Base-by-base conservation (phyloP, 352 stramenopile genomes). In the Lagenidium sp. region DNA sequence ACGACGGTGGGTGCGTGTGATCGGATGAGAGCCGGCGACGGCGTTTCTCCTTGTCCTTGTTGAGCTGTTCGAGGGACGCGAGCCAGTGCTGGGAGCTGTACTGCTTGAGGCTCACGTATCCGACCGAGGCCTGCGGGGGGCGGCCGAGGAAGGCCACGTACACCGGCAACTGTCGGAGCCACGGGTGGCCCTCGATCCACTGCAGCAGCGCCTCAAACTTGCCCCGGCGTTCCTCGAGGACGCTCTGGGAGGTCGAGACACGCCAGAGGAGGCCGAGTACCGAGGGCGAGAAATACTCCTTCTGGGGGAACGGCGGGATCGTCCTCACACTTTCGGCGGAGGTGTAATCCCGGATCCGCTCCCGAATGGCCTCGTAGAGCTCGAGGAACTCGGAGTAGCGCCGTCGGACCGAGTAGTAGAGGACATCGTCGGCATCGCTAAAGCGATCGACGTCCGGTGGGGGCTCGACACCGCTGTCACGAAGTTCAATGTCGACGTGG, bases 71-170 rank as follows among this genome's bases (percentile, higher is more conserved):
- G 42, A 86, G 54, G 11, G 60, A 68, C 30, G 65, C 65, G 23
- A 84, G 51, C 68, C 70, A 86, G 47, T 83, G 60, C 37, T 66
- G 74, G 7, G 74, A 75, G 29, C 65, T 70, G 55, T 86, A 86
- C 44, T 74, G 60, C 41, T 86, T 86, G n/a, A 86, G 48, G 26
- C 70, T 86, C 46, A 82, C 67, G 44, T 86, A 86, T 30, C 74
- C 73, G 20, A 69, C 53, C 38, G 63, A 63, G 28, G 50, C 58
- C 43, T 86, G 74, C 36, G 74, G 74, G 11, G 74, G 68, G 28
- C 63, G 58, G 8, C 74, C 70, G n/a, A 86, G 53, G 44, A 86
- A 86, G 10, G 64, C 44, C 1, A 62, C 30, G 44, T 65, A 82
- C 12, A 66, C 65, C 1, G 48, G 3, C 6, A 47, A 68, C 4